These are phyloP conservation scores for Parasitella parasitica DNA, from an alignment of 371 early-diverging fungal species.

Conservation along the genomic window DNA sequence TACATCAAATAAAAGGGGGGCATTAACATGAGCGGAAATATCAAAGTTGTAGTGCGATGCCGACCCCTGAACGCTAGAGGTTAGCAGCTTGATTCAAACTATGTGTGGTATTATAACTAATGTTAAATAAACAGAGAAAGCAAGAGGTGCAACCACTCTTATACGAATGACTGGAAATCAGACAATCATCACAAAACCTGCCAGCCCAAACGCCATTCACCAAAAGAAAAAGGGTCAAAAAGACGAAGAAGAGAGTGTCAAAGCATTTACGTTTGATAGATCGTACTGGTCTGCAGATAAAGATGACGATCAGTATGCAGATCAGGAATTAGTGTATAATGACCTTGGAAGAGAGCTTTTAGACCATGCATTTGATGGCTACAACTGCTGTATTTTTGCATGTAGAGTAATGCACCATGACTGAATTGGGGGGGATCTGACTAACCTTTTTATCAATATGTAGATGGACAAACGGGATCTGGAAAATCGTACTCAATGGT, in stretches of 20 bases:
- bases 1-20: too few species aligned
- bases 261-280: slow-evolving; percentile 76
- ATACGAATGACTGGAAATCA: slow-evolving; percentile 68
- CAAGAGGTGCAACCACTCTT: slow-evolving; percentile 56
- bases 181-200: slow-evolving; percentile 55
- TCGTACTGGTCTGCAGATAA: slow-evolving; percentile 77
- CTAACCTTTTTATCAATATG: neutral
- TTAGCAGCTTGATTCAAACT: too few species aligned
- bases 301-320: slow-evolving; percentile 59
- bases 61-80: slow-evolving; percentile 77
- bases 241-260: slow-evolving; percentile 36
- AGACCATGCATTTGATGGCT: slow-evolving; percentile 81
- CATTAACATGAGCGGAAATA: slow-evolving; percentile 48
- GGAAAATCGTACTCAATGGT: slow-evolving; percentile 80
- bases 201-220: slow-evolving; percentile 1
- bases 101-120: too few species aligned
- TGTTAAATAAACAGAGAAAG: slow-evolving; percentile 40
- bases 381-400: slow-evolving; percentile 83
- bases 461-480: slow-evolving; percentile 82
- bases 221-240: slow-evolving; percentile 5
- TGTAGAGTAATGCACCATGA: slow-evolving; percentile 36
- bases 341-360: slow-evolving; percentile 71
- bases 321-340: slow-evolving; percentile 71
- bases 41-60: slow-evolving; percentile 80
- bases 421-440: neutral